A percentile compares a stretch with the other conserved stretches of the same genome.
Evolutionary conservation across 1,284 basidiomycete species (phyloP).

Genomic region (Mycena citricolor): DNA sequence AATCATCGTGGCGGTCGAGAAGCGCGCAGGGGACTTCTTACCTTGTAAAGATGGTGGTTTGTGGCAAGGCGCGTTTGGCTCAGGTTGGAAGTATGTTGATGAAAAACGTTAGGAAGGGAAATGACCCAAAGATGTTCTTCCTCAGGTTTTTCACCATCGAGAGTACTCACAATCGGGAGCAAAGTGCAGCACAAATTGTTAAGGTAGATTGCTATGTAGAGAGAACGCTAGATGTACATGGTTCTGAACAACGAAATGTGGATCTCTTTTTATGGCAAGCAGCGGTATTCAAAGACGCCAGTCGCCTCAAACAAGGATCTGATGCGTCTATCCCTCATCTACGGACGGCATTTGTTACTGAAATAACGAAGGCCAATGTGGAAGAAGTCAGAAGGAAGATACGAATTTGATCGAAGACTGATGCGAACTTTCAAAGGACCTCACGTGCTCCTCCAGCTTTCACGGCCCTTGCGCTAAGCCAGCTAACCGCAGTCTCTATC

Average conservation of each 20-base stretch:
- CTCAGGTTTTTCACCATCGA: too few species aligned
- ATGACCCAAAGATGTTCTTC: too few species aligned
- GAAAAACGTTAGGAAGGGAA: too few species aligned
- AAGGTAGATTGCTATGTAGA: too few species aligned
- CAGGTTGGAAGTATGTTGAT: slow-evolving; percentile 2
- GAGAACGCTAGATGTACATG: slow-evolving; percentile 4
- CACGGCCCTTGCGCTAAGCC: not conserved
- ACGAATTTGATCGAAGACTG: slow-evolving; percentile 2
- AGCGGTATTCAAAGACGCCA: slow-evolving; percentile 47
- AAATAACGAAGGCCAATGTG: slow-evolving; percentile 4
- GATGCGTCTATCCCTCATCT: slow-evolving; percentile 27
- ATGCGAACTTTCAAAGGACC: not conserved
- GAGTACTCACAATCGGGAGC: too few species aligned
- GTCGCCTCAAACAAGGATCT: slow-evolving; percentile 74
- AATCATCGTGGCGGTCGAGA: slow-evolving; percentile 34
- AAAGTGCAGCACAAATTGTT: too few species aligned
- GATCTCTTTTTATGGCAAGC: slow-evolving; percentile 72
- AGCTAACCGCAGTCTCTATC: not conserved
- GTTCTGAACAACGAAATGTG: slow-evolving; percentile 41
- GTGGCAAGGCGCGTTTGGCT: slow-evolving; percentile 4
- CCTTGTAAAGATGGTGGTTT: slow-evolving; percentile 20
- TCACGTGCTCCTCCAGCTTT: not conserved
- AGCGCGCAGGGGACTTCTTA: slow-evolving; percentile 49
- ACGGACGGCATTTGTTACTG: not conserved
- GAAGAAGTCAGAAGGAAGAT: slow-evolving; percentile 5